A percentile compares a stretch with the other conserved stretches of the same genome.
Evolutionary conservation across 2,329 filamentous ascomycete species (phyloP).

Genomic region (Aspergillus flavus): DNA sequence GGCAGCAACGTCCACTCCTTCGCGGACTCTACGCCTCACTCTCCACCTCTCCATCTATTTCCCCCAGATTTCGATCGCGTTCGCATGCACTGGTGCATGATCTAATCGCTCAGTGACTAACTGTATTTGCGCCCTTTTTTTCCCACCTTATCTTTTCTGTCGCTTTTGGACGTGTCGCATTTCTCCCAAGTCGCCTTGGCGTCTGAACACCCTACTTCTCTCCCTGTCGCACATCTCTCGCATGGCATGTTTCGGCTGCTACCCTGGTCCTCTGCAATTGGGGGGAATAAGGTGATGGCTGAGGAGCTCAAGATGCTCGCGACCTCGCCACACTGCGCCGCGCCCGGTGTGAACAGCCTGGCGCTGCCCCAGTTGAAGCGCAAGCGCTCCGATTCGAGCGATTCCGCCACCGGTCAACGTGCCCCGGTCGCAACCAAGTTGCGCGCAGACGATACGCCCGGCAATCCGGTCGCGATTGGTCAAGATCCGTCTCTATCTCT

Average conservation of each 20-base stretch:
- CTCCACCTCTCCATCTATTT: conserved; percentile 15
- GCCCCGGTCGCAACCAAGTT: conserved; percentile 34
- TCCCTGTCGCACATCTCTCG: conserved; percentile 31
- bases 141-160: not conserved
- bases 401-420: conserved; percentile 33
- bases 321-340: conserved; percentile 37
- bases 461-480: conserved; percentile 8
- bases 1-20: conserved; percentile 19
- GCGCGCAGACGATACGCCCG: conserved; percentile 33
- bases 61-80: conserved; percentile 24
- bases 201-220: conserved; percentile 8
- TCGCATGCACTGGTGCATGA: conserved; percentile 27
- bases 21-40: conserved; percentile 15
- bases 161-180: conserved; percentile 17
- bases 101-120: conserved; percentile 11
- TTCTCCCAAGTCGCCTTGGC: conserved; percentile 13
- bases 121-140: conserved; percentile 3
- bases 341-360: conserved; percentile 31
- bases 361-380: conserved; percentile 58
- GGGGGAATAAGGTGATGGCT: conserved; percentile 49
- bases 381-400: conserved; percentile 56
- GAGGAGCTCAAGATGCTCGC: conserved; percentile 49
- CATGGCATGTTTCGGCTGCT: conserved; percentile 55
- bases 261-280: conserved; percentile 49
- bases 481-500: conserved; percentile 15